A percentile compares a stretch with the other conserved stretches of the same genome.
These are phyloP conservation scores for Pleurostoma richardsiae DNA, from an alignment of 2,329 filamentous ascomycete species.

Conservation along the genomic window DNA sequence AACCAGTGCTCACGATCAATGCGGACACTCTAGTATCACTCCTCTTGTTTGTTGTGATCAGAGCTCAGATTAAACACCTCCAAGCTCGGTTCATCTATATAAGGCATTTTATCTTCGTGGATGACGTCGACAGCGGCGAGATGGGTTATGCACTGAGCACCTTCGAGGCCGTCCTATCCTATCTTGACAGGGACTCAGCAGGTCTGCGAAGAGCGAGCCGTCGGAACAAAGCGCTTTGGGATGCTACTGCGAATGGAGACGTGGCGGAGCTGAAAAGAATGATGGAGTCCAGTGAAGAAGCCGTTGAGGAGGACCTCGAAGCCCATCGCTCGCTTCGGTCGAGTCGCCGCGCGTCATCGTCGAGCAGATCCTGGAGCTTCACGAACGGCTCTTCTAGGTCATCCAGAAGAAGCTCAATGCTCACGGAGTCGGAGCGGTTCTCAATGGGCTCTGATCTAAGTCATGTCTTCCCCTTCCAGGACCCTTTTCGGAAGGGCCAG, in stretches of 20 bases:
- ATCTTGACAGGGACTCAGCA: slow-evolving; percentile 77
- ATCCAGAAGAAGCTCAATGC: slow-evolving; percentile 26
- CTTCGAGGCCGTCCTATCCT: slow-evolving; percentile 88
- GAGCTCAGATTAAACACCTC: slow-evolving; percentile 80
- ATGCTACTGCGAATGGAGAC: slow-evolving; percentile 74
- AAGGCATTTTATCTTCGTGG: slow-evolving; percentile 94
- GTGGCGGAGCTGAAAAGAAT: slow-evolving; percentile 70
- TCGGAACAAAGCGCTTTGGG: slow-evolving; percentile 83
- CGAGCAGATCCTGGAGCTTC: slow-evolving; percentile 34
- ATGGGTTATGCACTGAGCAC: slow-evolving; percentile 95
- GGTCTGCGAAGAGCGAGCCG: slow-evolving; percentile 79
- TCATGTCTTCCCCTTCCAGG: slow-evolving; percentile 91
- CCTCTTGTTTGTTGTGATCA: slow-evolving; percentile 85
- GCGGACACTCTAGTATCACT: slow-evolving; percentile 92
- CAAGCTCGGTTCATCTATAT: slow-evolving; percentile 91
- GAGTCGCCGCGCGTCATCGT: slow-evolving; percentile 37
- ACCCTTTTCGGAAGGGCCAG: slow-evolving; percentile 69
- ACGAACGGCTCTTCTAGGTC: slow-evolving; percentile 32
- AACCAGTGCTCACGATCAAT: slow-evolving; percentile 58
- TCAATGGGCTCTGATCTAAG: slow-evolving; percentile 58
- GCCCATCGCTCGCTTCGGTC: slow-evolving; percentile 27
- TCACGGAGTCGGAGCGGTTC: slow-evolving; percentile 42
- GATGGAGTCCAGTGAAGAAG: slow-evolving; percentile 64
- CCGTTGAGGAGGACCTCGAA: slow-evolving; percentile 30
- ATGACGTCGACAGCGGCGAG: slow-evolving; percentile 94